phyloP scores from a whole-genome alignment of 768 basidiomycete genomes.

The Rhodotorula diobovata region DNA sequence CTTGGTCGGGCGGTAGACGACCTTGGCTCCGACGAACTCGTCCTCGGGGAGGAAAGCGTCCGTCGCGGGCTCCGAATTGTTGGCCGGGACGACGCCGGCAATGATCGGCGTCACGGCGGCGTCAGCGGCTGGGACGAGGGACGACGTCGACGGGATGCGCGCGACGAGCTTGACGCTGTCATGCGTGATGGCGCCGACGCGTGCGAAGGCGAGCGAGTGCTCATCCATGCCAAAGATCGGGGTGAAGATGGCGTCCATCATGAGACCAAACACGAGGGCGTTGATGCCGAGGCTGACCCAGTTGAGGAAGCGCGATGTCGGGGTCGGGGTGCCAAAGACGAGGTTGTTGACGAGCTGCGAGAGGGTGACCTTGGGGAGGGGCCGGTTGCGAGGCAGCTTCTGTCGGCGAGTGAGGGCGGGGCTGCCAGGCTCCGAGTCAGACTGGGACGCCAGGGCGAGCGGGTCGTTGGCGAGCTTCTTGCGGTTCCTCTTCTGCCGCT shows the following conservation, averaged over 20 bases:
- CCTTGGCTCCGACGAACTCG: constrained; percentile 35
- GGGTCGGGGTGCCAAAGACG: constrained; percentile 23
- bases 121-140: constrained; percentile 3
- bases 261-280: constrained; percentile 48
- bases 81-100: constrained; percentile 23
- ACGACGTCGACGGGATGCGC: constrained; percentile 54
- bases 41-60: constrained; percentile 28
- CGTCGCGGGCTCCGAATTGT: constrained; percentile 29
- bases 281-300: constrained; percentile 48
- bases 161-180: constrained; percentile 61
- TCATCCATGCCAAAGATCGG: constrained; percentile 58
- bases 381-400: constrained; percentile 24
- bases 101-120: constrained; percentile 16
- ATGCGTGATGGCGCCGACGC: constrained; percentile 66
- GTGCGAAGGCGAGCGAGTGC: constrained; percentile 58
- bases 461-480: constrained; percentile 6
- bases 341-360: constrained; percentile 10
- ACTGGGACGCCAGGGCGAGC: not conserved
- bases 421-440: constrained; percentile 10
- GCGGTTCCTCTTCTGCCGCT: constrained; percentile 24
- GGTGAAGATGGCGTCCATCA: constrained; percentile 55
- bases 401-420: constrained; percentile 14
- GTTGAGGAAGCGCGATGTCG: constrained; percentile 33
- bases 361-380: constrained; percentile 11
- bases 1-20: constrained; percentile 40